Evolutionary conservation across 768 basidiomycete species (phyloP), one percentile per base, ranked within the genome.

Genomic region (Cystofilobasidium ferigula): DNA sequence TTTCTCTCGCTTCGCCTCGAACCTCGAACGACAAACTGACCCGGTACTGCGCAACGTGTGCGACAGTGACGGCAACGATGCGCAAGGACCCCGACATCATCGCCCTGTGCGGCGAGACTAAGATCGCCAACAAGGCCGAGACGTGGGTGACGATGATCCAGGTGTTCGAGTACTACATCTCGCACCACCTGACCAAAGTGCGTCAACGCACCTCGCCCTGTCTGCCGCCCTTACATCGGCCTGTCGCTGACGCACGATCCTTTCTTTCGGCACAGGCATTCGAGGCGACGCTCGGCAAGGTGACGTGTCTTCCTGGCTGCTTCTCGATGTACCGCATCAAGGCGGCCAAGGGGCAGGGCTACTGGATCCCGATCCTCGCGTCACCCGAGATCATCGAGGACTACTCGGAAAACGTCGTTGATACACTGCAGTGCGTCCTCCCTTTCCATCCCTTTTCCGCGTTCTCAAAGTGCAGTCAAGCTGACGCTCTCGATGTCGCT

Each of bases 71-170:
- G 58, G 86, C 89, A 57, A 94, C 91, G 72, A 93, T 97, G 92
- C 88, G 92, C 34, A 84, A 90, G 73, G 95, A 99, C 73, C 84
- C 86, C 72, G 95, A 98, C 76, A 97, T 98, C 70, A 98, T 98
- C 95, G 95, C 93, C 26, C 81, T 99, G 30, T 99, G 95, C 73
- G 95, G 95, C 32, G 95, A 99, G 80, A 99, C 95, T 69, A 99
- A 99, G 83, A 93, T 99, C 71, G 95, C 95, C 40, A 99, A 99
- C 80, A 99, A 99, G 80, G 85, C 86, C 20, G 94, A 98, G 74
- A 92, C 92, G 14, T 97, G 94, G 80, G 93, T 98, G 51, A 97
- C 94, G 20, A 98, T 99, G 95, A 98, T 99, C 78, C 95, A 99
- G 82, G 95, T 98, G 63, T 99, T 99, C 76, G 94, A 99, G 78